Evolutionary conservation across 2,329 filamentous ascomycete species (phyloP).

Genomic region (Monosporascus sp.): DNA sequence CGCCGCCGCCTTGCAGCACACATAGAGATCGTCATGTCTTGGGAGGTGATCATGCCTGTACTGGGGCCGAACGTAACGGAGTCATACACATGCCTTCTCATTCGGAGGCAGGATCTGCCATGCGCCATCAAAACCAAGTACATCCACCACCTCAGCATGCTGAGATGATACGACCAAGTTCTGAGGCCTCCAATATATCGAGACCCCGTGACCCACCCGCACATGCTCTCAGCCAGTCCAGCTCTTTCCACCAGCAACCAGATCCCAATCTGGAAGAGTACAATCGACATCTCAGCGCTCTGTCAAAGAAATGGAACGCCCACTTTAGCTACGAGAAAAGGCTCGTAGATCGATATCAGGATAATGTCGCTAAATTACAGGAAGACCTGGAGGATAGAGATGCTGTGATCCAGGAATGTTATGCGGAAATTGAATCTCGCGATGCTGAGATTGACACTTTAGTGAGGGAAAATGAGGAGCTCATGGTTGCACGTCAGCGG

Average conservation of each 20-base stretch:
- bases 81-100: not conserved
- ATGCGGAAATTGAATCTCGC: conserved; percentile 7
- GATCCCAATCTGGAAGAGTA: conserved; percentile 10
- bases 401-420: conserved; percentile 6
- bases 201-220: conserved; percentile 7
- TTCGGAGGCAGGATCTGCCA: not conserved
- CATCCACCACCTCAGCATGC: not conserved
- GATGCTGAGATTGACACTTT: conserved; percentile 17
- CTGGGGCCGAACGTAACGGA: not conserved
- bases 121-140: not conserved
- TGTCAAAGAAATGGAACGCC: conserved; percentile 16
- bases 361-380: conserved; percentile 10
- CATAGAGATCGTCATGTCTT: not conserved
- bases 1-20: not conserved
- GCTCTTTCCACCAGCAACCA: not conserved
- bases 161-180: conserved; percentile 6
- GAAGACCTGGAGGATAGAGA: conserved; percentile 10
- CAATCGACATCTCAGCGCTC: conserved; percentile 4
- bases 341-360: conserved; percentile 12
- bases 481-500: conserved; percentile 20
- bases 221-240: not conserved
- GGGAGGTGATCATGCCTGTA: not conserved
- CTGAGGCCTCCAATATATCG: conserved; percentile 20
- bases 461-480: conserved; percentile 18
- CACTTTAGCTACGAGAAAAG: conserved; percentile 12